Base-by-base conservation (phyloP, 805 yeast genomes). In the Alloascoidea africana region DNA sequence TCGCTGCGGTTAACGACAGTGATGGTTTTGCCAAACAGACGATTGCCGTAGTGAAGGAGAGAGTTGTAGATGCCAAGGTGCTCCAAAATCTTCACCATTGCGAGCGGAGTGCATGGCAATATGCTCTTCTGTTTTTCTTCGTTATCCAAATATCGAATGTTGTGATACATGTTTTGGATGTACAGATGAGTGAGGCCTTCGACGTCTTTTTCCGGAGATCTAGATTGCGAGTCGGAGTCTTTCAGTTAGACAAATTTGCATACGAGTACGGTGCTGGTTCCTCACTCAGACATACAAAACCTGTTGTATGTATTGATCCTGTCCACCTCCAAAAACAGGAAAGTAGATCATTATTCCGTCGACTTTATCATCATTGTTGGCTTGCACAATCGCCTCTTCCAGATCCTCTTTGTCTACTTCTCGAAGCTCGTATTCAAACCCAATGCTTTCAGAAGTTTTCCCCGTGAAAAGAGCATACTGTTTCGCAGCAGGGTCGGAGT, bases 401-500 rank as follows among this genome's bases (percentile, higher is more conserved):
- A 91, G 65, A 23, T 76, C 79, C 46, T 91, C 95, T 53, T 82
- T 85, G 46, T 70, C 71, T 14, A 80, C 76, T 48, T 73, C 69
- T 18, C 81, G 59, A 44, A 91, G 61, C 53, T 86, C 89, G 55
- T 84, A 91, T 27, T 70, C 62, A 60, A 91, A 86, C 0, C 98
- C 98, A 41, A 86, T 60, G 15, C 82, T 76, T 50, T 74, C 79
- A 46, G 91, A 74, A 1, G 97, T 89, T 53, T 85, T 87, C 18
- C 80, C 82, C 0, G 98, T 89, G 96, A 96, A 91, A 36, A 75
- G 76, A 36, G 98, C 97, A 55, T 91, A 91, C 81, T 81, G 81
- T 50, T 70, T 70, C 4, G 96, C 97, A 8, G 97, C 96, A 2
- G 96, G 97, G 49, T 91, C 98, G 13, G 68, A 65, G 55, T 91